Percentiles rank a stretch among this genome's conserved stretches.
phyloP scores from a whole-genome alignment of 768 basidiomycete species.

The Strobilomyces echinocephalus region DNA sequence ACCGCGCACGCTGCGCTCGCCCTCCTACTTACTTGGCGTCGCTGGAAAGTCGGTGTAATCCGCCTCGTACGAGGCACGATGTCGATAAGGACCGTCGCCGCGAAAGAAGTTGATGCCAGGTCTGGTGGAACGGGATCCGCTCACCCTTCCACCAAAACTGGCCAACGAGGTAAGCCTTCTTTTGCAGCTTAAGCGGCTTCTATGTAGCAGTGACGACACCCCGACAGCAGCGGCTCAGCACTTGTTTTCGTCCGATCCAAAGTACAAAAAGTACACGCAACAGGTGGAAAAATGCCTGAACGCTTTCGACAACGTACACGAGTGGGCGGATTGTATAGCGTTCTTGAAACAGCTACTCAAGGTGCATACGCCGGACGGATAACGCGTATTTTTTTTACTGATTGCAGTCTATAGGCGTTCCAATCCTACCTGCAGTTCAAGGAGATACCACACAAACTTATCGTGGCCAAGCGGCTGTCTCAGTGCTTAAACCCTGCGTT shows the following conservation, averaged over 20 bases:
- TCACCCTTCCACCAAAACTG: slow-evolving; percentile 17
- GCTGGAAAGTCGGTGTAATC: slow-evolving; percentile 10
- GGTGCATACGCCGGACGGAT: slow-evolving; percentile 37
- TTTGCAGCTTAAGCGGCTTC: not conserved
- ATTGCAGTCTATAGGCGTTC: slow-evolving; percentile 58
- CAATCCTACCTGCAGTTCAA: slow-evolving; percentile 93
- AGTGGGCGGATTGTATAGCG: slow-evolving; percentile 99
- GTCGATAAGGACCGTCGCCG: slow-evolving; percentile 13
- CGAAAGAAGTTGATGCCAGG: slow-evolving; percentile 19
- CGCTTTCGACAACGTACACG: slow-evolving; percentile 92
- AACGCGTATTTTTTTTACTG: not conserved
- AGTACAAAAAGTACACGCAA: slow-evolving; percentile 89
- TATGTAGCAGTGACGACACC: not conserved
- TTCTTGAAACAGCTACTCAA: slow-evolving; percentile 93
- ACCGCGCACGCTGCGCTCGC: not conserved
- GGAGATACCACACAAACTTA: slow-evolving; percentile 91
- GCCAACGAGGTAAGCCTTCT: slow-evolving; percentile 30
- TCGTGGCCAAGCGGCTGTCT: slow-evolving; percentile 90
- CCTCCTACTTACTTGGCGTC: slow-evolving; percentile 2
- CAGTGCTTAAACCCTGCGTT: slow-evolving; percentile 98
- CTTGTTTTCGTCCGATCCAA: slow-evolving; percentile 73
- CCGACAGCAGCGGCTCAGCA: slow-evolving; percentile 46
- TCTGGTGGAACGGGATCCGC: slow-evolving; percentile 7
- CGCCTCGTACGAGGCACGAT: slow-evolving; percentile 17
- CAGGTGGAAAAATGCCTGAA: slow-evolving; percentile 91